phyloP scores from a whole-genome alignment of 495 filamentous ascomycete species.

The Thermochaetoides thermophila region DNA sequence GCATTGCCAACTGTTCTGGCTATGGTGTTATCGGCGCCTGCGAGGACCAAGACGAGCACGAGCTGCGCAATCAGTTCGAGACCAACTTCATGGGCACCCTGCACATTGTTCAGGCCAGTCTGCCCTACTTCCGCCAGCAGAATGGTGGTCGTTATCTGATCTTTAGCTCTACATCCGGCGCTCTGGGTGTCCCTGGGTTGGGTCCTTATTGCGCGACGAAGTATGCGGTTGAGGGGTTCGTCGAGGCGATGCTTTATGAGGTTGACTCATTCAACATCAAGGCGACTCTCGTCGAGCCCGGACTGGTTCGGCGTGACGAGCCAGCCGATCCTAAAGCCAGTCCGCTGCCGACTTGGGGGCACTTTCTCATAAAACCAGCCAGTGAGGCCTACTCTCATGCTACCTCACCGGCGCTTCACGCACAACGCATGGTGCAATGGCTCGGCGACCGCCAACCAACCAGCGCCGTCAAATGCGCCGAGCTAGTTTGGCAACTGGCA shows the following conservation, averaged over 20 bases:
- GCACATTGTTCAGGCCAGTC: conserved; percentile 78
- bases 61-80: conserved; percentile 90
- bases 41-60: conserved; percentile 91
- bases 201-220: conserved; percentile 94
- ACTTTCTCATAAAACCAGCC: conserved; percentile 78
- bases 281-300: conserved; percentile 82
- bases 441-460: conserved; percentile 81
- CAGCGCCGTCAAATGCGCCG: conserved; percentile 84
- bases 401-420: conserved; percentile 72
- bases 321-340: conserved; percentile 31
- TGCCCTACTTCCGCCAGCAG: conserved; percentile 74
- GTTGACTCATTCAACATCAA: conserved; percentile 83
- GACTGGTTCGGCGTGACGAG: conserved; percentile 68
- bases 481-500: conserved; percentile 89
- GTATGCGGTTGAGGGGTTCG: conserved; percentile 86
- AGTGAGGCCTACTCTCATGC: conserved; percentile 66
- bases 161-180: conserved; percentile 81
- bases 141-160: conserved; percentile 72
- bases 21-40: conserved; percentile 92
- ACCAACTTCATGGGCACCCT: conserved; percentile 92
- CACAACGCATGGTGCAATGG: conserved; percentile 91
- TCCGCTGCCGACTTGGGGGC: conserved; percentile 65
- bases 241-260: conserved; percentile 93
- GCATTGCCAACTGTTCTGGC: conserved; percentile 81
- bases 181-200: conserved; percentile 77